phyloP scores from a whole-genome alignment of 805 yeast genomes.

The Hanseniaspora pseudoguilliermondii region DNA sequence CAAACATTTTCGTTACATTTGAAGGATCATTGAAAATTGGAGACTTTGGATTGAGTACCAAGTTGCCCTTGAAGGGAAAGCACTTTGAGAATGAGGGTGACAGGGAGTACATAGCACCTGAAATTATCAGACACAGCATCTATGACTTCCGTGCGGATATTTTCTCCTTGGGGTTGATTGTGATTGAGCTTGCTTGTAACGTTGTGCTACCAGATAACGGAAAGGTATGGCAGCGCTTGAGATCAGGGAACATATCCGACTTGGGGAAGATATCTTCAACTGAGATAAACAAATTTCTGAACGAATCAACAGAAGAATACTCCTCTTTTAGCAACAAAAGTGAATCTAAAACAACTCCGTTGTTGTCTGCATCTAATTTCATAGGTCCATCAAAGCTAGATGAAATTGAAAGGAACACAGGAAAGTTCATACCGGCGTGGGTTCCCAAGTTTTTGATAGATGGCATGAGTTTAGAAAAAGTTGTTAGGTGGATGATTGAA shows the following conservation, averaged over 20 bases:
- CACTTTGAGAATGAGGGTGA: constrained; percentile 91
- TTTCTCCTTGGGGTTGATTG: constrained; percentile 83
- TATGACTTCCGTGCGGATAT: constrained; percentile 91
- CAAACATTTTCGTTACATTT: constrained; percentile 84
- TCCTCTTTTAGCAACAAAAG: constrained; percentile 16
- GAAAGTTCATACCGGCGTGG: constrained; percentile 52
- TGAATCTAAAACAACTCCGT: constrained; percentile 18
- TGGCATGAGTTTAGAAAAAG: constrained; percentile 57
- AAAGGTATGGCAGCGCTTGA: constrained; percentile 84
- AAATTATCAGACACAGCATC: constrained; percentile 64
- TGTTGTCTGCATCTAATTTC: constrained; percentile 24
- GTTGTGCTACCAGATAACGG: constrained; percentile 93
- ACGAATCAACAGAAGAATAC: neutral
- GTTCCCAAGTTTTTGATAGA: constrained; percentile 76
- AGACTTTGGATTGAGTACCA: constrained; percentile 90
- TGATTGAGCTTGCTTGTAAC: constrained; percentile 92
- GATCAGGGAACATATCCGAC: constrained; percentile 91
- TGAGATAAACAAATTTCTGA: constrained; percentile 32
- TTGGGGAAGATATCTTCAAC: constrained; percentile 77
- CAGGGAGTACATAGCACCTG: constrained; percentile 95
- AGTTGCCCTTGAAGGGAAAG: constrained; percentile 49
- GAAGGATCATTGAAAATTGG: constrained; percentile 91
- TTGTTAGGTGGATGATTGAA: constrained; percentile 79
- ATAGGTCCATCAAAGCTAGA: constrained; percentile 16
- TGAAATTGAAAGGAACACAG: constrained; percentile 13